These are phyloP conservation scores for Mrakiaceae sp. DNA, from an alignment of 1,284 basidiomycete species.

Conservation along the genomic window DNA sequence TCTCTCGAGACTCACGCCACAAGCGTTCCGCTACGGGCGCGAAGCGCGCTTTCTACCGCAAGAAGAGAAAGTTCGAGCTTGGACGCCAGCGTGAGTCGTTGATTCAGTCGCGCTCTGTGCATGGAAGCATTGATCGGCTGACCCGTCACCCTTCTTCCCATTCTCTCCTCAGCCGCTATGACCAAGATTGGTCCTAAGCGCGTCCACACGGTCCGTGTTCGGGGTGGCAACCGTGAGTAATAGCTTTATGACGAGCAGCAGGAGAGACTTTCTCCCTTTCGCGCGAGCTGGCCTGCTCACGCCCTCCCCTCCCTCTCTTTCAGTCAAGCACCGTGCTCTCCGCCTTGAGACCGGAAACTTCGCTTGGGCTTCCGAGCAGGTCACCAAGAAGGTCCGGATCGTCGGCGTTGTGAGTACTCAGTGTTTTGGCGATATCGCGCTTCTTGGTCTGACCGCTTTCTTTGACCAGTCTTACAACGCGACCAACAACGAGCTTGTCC, in stretches of 20 bases:
- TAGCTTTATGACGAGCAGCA: neutral
- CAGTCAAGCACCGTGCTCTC: constrained; percentile 76
- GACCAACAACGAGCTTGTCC: constrained; percentile 96
- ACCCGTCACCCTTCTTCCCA: neutral
- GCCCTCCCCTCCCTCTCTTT: neutral
- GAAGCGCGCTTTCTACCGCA: constrained; percentile 89
- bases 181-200: constrained; percentile 91
- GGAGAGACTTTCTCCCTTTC: neutral
- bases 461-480: constrained; percentile 75
- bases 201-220: constrained; percentile 80
- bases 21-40: constrained; percentile 88
- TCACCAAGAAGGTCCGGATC: constrained; percentile 85
- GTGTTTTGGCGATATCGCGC: neutral
- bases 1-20: constrained; percentile 86
- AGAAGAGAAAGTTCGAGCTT: constrained; percentile 98
- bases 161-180: constrained; percentile 51
- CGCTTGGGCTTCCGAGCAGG: constrained; percentile 87
- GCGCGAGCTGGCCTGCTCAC: neutral
- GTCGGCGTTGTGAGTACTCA: constrained; percentile 71
- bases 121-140: neutral
- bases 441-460: neutral
- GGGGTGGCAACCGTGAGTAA: constrained; percentile 61
- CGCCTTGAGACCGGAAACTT: constrained; percentile 92
- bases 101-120: neutral
- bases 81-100: constrained; percentile 54